phyloP scores from a whole-genome alignment of 2,329 filamentous ascomycete species.

The Hypoxylon sp. region DNA sequence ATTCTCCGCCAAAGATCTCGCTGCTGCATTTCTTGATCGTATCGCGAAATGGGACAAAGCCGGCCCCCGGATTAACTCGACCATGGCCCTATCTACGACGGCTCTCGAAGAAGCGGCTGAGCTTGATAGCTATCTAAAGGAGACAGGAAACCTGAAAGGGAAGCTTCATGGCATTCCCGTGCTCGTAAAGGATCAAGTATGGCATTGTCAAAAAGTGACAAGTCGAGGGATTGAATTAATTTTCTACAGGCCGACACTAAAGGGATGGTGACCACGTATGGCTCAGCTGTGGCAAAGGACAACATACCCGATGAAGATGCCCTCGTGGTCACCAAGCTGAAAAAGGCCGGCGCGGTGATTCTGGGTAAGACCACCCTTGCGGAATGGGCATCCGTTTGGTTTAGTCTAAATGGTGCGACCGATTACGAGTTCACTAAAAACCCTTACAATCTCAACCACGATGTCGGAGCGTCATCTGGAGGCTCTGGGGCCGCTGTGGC shows the following conservation, averaged over 20 bases:
- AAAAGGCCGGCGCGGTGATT: conserved; percentile 45
- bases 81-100: conserved; percentile 40
- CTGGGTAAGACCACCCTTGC: conserved; percentile 47
- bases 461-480: conserved; percentile 44
- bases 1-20: conserved; percentile 38
- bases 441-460: conserved; percentile 43
- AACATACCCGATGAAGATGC: conserved; percentile 44
- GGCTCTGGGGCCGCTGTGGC: conserved; percentile 45
- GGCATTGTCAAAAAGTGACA: not conserved
- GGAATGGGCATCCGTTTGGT: conserved; percentile 46
- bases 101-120: conserved; percentile 42
- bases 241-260: conserved; percentile 41
- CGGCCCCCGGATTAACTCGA: conserved; percentile 44
- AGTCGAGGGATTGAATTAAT: not conserved
- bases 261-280: conserved; percentile 45
- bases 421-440: conserved; percentile 45
- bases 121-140: conserved; percentile 35
- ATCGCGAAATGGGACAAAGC: conserved; percentile 43
- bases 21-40: conserved; percentile 35
- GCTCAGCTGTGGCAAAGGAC: conserved; percentile 29
- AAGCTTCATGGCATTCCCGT: conserved; percentile 46
- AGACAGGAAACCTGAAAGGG: conserved; percentile 39
- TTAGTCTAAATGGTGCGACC: conserved; percentile 38
- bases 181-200: conserved; percentile 46
- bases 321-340: conserved; percentile 40